Percentiles rank a stretch among this genome's conserved stretches.
These are phyloP conservation scores for Pythium phragmiticola DNA, from an alignment of 352 stramenopile genomes.

Conservation along the genomic window DNA sequence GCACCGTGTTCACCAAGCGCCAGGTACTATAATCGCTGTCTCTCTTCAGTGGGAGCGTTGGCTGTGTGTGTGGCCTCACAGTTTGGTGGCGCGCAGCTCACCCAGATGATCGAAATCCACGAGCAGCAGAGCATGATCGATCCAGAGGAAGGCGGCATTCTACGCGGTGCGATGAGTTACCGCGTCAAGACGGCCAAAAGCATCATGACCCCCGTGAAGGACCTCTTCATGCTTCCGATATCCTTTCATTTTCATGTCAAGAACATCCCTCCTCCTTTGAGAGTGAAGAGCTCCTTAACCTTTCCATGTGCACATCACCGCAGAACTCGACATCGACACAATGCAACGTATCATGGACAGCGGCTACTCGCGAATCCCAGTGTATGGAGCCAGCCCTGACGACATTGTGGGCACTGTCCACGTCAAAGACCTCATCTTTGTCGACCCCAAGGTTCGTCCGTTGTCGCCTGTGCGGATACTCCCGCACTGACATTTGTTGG, in stretches of 20 bases:
- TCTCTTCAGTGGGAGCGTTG: not conserved
- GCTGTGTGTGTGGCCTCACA: not conserved
- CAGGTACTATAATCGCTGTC: slow-evolving; percentile 4
- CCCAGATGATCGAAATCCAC: slow-evolving; percentile 96
- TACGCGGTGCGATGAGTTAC: slow-evolving; percentile 95
- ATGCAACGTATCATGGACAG: slow-evolving; percentile 96
- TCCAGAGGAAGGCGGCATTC: slow-evolving; percentile 91
- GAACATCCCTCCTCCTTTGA: not conserved
- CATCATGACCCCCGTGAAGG: slow-evolving; percentile 94
- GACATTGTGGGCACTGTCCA: slow-evolving; percentile 97
- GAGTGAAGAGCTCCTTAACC: not conserved
- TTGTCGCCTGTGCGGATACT: not conserved
- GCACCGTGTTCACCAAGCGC: slow-evolving; percentile 93
- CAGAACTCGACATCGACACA: slow-evolving; percentile 62
- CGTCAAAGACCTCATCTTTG: slow-evolving; percentile 98
- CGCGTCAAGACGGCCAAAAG: slow-evolving; percentile 88
- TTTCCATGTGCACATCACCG: slow-evolving; percentile 23
- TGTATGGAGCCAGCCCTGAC: slow-evolving; percentile 76
- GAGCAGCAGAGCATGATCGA: slow-evolving; percentile 93
- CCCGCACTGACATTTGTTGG: not conserved
- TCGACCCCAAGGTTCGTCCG: slow-evolving; percentile 92
- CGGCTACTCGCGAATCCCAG: slow-evolving; percentile 95
- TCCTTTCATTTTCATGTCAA: not conserved
- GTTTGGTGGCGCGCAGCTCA: slow-evolving; percentile 65
- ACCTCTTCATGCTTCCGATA: slow-evolving; percentile 94